phyloP scores from a whole-genome alignment of 495 filamentous ascomycete species.

The Lichina pygmaea region DNA sequence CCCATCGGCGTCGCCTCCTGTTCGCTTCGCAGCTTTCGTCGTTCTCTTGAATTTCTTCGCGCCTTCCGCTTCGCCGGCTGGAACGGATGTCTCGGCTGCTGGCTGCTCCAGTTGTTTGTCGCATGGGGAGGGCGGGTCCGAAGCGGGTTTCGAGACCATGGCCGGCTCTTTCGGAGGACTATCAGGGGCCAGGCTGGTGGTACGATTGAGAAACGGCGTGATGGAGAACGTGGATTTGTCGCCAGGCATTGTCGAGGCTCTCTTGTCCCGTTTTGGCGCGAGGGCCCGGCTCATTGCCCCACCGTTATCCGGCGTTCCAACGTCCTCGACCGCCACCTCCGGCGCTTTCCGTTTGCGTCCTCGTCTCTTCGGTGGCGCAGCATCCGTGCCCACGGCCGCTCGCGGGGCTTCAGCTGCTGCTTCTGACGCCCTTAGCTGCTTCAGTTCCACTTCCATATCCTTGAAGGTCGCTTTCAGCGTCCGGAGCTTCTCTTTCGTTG shows the following conservation, averaged over 20 bases:
- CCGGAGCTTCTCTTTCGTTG: conserved; percentile 35
- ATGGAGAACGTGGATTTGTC: conserved; percentile 84
- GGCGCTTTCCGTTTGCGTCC: conserved; percentile 20
- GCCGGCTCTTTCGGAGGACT: conserved; percentile 13
- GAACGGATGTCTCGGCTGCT: background rate
- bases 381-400: conserved; percentile 6
- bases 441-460: conserved; percentile 19
- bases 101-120: too few relatives aligned
- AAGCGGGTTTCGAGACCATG: too few relatives aligned
- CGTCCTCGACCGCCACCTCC: conserved; percentile 17
- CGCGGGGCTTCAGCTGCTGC: conserved; percentile 19
- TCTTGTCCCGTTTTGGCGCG: conserved; percentile 14
- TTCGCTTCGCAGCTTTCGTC: conserved; percentile 6
- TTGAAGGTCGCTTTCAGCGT: conserved; percentile 45
- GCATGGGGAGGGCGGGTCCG: too few relatives aligned
- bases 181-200: conserved; percentile 24
- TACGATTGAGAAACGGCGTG: conserved; percentile 73
- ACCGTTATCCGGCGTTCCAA: conserved; percentile 42
- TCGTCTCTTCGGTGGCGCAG: conserved; percentile 8
- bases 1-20: background rate
- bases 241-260: conserved; percentile 22
- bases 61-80: conserved; percentile 8
- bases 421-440: conserved; percentile 15
- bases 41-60: background rate
- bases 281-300: conserved; percentile 12